Conservation (phyloP, 306 rosid genomes). For the Arachis stenosperma region DNA sequence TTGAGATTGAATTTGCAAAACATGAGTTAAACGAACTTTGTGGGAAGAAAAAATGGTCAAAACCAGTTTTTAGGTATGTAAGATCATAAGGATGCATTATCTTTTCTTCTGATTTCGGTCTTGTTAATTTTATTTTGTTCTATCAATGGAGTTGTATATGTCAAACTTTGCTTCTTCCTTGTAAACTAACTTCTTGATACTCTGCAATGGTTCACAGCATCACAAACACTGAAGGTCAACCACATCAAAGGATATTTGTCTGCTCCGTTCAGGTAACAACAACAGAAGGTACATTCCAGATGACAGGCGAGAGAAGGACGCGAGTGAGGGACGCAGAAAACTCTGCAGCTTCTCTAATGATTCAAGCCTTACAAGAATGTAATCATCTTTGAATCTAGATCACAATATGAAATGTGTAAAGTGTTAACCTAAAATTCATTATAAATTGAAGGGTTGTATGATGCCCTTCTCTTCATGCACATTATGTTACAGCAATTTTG, state of each 20-base stretch:
- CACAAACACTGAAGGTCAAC: conserved; percentile 59
- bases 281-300: conserved; percentile 25
- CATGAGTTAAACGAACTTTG: conserved; percentile 60
- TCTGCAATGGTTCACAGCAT: conserved; percentile 49
- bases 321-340: conserved; percentile 60
- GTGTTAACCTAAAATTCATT: too few relatives aligned
- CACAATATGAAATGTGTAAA: neutral
- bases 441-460: neutral
- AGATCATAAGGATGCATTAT: neutral
- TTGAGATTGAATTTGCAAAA: conserved; percentile 63
- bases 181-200: conserved; percentile 11
- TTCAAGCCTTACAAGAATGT: conserved; percentile 52
- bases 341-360: conserved; percentile 77
- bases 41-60: conserved; percentile 61
- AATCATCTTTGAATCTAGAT: conserved; percentile 36
- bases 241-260: conserved; percentile 56
- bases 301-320: conserved; percentile 37
- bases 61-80: conserved; percentile 62
- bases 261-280: conserved; percentile 54
- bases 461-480: neutral
- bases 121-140: conserved; percentile 19
- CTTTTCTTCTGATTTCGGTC: conserved; percentile 4
- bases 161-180: conserved; percentile 4
- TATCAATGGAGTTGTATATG: conserved; percentile 15
- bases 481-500: neutral